A percentile compares a stretch with the other conserved stretches of the same genome.
phyloP scores from a whole-genome alignment of 257 asterid genomes.

The Pogostemon cablin region DNA sequence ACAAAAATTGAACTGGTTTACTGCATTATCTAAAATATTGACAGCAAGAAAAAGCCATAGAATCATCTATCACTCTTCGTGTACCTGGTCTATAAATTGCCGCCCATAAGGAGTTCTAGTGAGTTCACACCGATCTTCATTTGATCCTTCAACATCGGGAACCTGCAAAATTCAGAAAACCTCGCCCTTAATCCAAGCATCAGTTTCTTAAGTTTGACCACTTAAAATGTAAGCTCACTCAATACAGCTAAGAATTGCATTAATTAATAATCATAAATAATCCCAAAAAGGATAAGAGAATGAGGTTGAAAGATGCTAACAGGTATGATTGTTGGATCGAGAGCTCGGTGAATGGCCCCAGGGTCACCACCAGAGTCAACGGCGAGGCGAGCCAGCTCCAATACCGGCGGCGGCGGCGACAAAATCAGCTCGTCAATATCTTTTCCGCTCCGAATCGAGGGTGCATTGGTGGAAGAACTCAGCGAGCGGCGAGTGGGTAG shows the following conservation, averaged over 20 bases:
- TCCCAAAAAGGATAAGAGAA: neutral
- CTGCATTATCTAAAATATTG: constrained; percentile 26
- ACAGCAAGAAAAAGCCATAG: constrained; percentile 1
- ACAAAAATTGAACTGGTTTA: constrained; percentile 39
- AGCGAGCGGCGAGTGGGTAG: constrained; percentile 40
- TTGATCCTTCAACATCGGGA: constrained; percentile 85
- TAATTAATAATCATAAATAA: neutral
- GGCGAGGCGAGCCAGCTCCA: constrained; percentile 87
- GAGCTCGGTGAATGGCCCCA: constrained; percentile 66
- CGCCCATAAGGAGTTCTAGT: constrained; percentile 82
- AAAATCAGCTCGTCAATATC: constrained; percentile 53
- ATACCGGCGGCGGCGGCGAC: constrained; percentile 73
- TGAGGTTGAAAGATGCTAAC: constrained; percentile 35
- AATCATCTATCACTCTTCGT: neutral
- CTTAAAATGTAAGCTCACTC: constrained; percentile 2
- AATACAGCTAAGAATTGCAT: neutral
- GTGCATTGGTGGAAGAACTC: constrained; percentile 17
- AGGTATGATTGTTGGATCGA: constrained; percentile 66
- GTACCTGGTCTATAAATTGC: constrained; percentile 66
- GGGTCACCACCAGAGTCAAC: constrained; percentile 84
- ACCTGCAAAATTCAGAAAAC: constrained; percentile 53
- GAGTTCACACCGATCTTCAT: constrained; percentile 69
- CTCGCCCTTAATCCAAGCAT: neutral
- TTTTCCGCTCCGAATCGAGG: constrained; percentile 19
- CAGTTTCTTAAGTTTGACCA: neutral